These are phyloP conservation scores for Fusarium sp. DNA, from an alignment of 2,329 filamentous ascomycete species.

Conservation along the genomic window DNA sequence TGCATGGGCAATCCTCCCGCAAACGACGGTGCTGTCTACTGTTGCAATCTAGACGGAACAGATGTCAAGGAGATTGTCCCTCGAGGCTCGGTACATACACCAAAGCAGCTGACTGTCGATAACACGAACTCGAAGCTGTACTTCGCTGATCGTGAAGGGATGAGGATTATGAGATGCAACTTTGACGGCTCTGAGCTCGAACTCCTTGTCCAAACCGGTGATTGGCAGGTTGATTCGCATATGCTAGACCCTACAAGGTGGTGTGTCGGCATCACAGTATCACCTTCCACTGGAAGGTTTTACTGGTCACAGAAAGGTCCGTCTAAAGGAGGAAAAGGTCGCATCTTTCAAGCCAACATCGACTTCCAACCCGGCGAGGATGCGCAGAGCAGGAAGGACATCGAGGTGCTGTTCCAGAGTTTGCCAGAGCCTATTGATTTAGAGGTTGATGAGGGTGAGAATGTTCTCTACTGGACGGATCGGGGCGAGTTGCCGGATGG, in stretches of 20 bases:
- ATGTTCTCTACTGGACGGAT: not conserved
- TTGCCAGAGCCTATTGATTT: conserved; percentile 3
- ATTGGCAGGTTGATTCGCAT: not conserved
- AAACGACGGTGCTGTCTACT: not conserved
- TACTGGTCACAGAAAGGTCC: conserved; percentile 14
- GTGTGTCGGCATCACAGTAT: conserved; percentile 1
- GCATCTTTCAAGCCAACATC: not conserved
- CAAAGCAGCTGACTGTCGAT: not conserved
- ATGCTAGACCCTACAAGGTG: not conserved
- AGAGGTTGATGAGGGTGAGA: not conserved
- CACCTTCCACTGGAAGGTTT: not conserved
- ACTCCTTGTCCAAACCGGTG: not conserved
- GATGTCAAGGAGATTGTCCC: not conserved
- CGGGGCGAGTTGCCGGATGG: not conserved
- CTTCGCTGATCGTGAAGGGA: conserved; percentile 9
- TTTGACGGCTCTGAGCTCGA: not conserved
- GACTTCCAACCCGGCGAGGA: not conserved
- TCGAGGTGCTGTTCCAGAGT: not conserved
- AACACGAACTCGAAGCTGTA: not conserved
- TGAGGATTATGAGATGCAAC: conserved; percentile 1
- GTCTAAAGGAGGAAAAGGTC: not conserved
- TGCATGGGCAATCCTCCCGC: conserved; percentile 1
- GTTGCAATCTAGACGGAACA: not conserved
- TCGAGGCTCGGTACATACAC: not conserved
- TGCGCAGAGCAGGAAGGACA: not conserved